Evolutionary conservation across 2,329 filamentous ascomycete genomes (phyloP).

Genomic region (Orbilia ellipsospora): DNA sequence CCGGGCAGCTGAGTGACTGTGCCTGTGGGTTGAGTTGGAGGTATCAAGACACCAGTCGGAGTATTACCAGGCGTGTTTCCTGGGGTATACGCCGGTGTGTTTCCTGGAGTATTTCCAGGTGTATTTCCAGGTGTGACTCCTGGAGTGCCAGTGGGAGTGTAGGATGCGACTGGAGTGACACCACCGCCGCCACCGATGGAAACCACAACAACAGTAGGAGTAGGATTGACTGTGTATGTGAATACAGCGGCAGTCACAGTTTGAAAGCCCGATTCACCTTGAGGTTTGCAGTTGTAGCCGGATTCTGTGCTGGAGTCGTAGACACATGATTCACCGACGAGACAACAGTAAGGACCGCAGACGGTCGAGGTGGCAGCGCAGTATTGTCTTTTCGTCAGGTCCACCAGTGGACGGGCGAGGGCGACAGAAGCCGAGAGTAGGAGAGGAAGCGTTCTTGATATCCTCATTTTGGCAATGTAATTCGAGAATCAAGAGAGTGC

Average conservation of each 20-base stretch:
- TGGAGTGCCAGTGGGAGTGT: constrained; percentile 11
- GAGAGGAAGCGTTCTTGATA: constrained; percentile 34
- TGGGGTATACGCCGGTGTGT: constrained; percentile 33
- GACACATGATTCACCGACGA: constrained; percentile 43
- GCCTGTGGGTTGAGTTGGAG: constrained; percentile 45
- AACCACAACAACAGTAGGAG: constrained; percentile 35
- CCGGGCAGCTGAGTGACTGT: constrained; percentile 23
- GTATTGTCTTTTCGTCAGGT: constrained; percentile 47
- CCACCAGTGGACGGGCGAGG: constrained; percentile 50
- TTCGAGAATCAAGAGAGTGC: neutral
- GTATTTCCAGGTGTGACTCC: constrained; percentile 42
- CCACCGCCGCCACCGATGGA: constrained; percentile 18
- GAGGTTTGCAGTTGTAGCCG: constrained; percentile 48
- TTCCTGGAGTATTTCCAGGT: constrained; percentile 33
- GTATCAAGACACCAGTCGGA: constrained; percentile 24
- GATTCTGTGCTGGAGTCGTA: constrained; percentile 34
- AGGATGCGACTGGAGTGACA: constrained; percentile 13
- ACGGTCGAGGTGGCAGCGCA: constrained; percentile 33
- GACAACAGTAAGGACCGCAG: constrained; percentile 44
- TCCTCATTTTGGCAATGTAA: constrained; percentile 32
- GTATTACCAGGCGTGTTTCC: constrained; percentile 47
- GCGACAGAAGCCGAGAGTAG: constrained; percentile 42
- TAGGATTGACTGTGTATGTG: constrained; percentile 48
- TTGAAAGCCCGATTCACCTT: constrained; percentile 30
- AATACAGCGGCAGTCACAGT: constrained; percentile 29